phyloP scores from a whole-genome alignment of 2,329 filamentous ascomycete species.

The Fusarium avenaceum region DNA sequence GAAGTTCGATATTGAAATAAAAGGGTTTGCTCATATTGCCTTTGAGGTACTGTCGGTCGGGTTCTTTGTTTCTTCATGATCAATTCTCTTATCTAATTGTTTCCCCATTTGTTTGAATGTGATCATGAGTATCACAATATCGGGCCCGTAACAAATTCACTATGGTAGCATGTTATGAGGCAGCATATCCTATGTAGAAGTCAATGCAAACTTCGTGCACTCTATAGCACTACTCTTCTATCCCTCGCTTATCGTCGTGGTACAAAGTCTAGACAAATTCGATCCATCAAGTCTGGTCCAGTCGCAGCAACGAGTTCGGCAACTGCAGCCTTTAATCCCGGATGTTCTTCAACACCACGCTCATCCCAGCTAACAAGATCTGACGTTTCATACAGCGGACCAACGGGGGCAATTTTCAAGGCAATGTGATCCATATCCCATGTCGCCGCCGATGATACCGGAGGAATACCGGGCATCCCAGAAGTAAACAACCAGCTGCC shows the following conservation, averaged over 20 bases:
- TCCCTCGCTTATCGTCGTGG: conserved; percentile 8
- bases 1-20: not conserved
- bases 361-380: conserved; percentile 72
- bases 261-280: conserved; percentile 71
- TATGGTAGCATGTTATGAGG: not conserved
- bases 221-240: too few relatives aligned
- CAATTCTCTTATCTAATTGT: not conserved
- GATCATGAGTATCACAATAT: not conserved
- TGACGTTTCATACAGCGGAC: conserved; percentile 58
- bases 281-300: conserved; percentile 69
- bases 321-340: conserved; percentile 71
- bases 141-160: not conserved
- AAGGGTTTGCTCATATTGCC: not conserved
- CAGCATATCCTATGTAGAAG: not conserved
- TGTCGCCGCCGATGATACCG: conserved; percentile 64
- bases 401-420: conserved; percentile 61
- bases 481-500: conserved; percentile 65
- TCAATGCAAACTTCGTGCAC: not conserved
- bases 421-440: conserved; percentile 72
- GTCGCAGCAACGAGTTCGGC: conserved; percentile 77
- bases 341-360: conserved; percentile 62
- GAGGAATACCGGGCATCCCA: conserved; percentile 76
- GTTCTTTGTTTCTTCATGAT: not conserved
- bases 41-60: not conserved
- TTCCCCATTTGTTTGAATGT: not conserved